Base-by-base conservation (phyloP, 257 asterid genomes). In the Solanum lignicaule region DNA sequence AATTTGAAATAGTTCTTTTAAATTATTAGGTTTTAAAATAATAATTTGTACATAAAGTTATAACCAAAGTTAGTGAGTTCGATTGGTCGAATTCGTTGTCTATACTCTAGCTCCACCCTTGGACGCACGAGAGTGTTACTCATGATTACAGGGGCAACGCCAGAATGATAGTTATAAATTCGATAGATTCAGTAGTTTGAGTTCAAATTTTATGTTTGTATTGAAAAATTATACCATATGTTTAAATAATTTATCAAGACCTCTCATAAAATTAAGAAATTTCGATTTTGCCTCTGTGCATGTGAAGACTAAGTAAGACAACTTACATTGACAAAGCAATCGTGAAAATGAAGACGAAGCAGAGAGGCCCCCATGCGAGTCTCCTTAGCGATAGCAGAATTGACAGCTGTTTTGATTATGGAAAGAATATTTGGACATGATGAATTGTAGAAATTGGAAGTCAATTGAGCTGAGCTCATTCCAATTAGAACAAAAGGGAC, bases 301-400 rank as follows among this genome's bases (percentile, higher is more conserved):
- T 58, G 25, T 20, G 25, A 18, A 7, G 23, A 58, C 9, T 58
- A 58, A 58, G 66, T 58, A 39, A 39, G 46, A 15, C n/a, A 74
- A 74, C 84, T 27, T 43, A 33, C 84, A 15, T 79, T 79, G 3
- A 79, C 84, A 8, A 79, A 79, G 15, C 84, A 79, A 16, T 79
- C 84, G n/a, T 79, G 84, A 4, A 79, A 79, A 43, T 79, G 84
- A 79, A 79, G 84, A 9, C 84, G 84, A 43, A 79, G 84, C 38
- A 79, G 3, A 27, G 66, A 79, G 20, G 66, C 66, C 16, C 65
- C 84, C 84, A 79, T 79, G 9, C 66, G 84, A 43, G 66, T 43
- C 25, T 79, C 84, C 5, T 3, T 25, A 27, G 38, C 6, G 10
- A 79, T 43, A 43, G 85, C 85, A 79, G 85, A 79, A 79, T 79